Evolutionary conservation across 139 green algal species (phyloP).

Genomic region (Deuterostichococcus epilithicus): DNA sequence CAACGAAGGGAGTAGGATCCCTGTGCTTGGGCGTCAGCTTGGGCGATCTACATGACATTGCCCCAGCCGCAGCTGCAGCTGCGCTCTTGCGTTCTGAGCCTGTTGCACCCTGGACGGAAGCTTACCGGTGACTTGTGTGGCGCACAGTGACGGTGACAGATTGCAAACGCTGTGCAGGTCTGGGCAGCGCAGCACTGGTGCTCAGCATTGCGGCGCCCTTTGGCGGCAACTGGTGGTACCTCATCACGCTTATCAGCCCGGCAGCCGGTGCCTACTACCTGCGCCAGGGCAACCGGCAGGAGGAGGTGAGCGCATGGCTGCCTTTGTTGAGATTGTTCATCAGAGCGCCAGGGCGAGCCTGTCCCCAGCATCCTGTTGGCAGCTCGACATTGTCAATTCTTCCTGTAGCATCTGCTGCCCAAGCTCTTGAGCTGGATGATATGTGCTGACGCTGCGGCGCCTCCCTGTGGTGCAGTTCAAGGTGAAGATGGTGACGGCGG

Average conservation of each 20-base stretch:
- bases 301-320: conserved; percentile 51
- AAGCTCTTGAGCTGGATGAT: too few relatives aligned
- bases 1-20: too few relatives aligned
- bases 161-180: conserved; percentile 31
- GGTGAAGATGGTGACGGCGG: conserved; percentile 87
- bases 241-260: conserved; percentile 64
- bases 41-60: too few relatives aligned
- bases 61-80: neutral
- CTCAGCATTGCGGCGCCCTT: conserved; percentile 61
- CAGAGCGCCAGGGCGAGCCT: too few relatives aligned
- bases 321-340: neutral
- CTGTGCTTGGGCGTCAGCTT: too few relatives aligned
- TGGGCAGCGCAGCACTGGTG: conserved; percentile 77
- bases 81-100: neutral
- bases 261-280: conserved; percentile 80
- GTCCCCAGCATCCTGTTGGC: too few relatives aligned
- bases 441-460: conserved; percentile 1
- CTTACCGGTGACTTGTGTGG: neutral
- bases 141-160: neutral
- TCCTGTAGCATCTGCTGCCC: too few relatives aligned
- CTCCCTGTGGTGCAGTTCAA: neutral
- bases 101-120: too few relatives aligned
- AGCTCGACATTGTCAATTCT: too few relatives aligned
- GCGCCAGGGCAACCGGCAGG: conserved; percentile 54
- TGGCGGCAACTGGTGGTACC: conserved; percentile 71